These are phyloP conservation scores for Zangia roseola DNA, from an alignment of 768 basidiomycete species.

Conservation along the genomic window DNA sequence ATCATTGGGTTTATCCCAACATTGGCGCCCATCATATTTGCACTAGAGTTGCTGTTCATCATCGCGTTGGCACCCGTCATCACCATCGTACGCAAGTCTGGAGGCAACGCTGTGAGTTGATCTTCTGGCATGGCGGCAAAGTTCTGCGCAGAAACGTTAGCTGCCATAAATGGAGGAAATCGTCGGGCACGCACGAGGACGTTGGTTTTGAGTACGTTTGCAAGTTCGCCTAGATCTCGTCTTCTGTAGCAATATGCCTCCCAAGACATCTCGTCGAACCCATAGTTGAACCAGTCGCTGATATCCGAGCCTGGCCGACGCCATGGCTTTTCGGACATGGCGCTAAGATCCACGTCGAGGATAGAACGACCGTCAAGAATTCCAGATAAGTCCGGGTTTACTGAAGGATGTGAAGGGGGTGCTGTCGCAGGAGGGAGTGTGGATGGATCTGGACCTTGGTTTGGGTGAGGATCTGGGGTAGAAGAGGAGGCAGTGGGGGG, in stretches of 20 bases:
- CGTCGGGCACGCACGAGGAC: conserved; percentile 59
- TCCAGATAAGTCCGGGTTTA: conserved; percentile 68
- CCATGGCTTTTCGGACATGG: conserved; percentile 86
- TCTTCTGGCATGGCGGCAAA: conserved; percentile 83
- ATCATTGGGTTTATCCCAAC: conserved; percentile 69
- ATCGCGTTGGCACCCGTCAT: conserved; percentile 79
- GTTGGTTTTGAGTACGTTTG: conserved; percentile 76
- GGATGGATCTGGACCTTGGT: conserved; percentile 61
- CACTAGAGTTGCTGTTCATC: conserved; percentile 60
- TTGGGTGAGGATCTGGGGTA: conserved; percentile 20
- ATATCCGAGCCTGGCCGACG: conserved; percentile 87
- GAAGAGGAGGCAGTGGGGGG: conserved; percentile 22
- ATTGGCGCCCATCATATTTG: conserved; percentile 53
- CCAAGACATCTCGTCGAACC: conserved; percentile 97
- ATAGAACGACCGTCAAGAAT: conserved; percentile 74
- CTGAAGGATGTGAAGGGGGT: conserved; percentile 75
- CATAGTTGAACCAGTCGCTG: conserved; percentile 99
- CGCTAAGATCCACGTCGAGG: conserved; percentile 77
- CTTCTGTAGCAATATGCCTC: conserved; percentile 87
- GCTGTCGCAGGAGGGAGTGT: conserved; percentile 66
- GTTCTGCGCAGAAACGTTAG: conserved; percentile 46
- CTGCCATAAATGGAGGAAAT: not conserved
- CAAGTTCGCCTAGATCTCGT: conserved; percentile 76
- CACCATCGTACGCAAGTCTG: conserved; percentile 83
- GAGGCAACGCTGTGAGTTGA: conserved; percentile 71